A percentile compares a stretch with the other conserved stretches of the same genome.
phyloP scores from a whole-genome alignment of 495 filamentous ascomycete genomes.

The Clavariopsis aquatica region DNA sequence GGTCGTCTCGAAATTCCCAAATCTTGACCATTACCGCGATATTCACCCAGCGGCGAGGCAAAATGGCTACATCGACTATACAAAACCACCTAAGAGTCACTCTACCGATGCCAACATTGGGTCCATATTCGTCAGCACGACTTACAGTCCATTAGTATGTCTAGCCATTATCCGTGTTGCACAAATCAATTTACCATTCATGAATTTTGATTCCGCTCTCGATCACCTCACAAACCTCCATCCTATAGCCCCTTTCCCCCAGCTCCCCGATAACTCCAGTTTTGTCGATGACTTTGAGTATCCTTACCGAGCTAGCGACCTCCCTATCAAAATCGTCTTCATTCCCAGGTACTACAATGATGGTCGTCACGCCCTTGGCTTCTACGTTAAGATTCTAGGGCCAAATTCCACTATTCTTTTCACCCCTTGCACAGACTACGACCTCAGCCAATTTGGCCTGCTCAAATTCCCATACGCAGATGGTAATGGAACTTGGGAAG shows the following conservation, averaged over 20 bases:
- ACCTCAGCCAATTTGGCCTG: background rate
- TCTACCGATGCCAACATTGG: background rate
- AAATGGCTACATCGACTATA: background rate
- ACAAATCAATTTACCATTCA: conserved; percentile 17
- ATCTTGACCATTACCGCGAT: background rate
- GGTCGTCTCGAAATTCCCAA: background rate
- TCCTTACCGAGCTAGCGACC: background rate
- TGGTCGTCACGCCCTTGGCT: conserved; percentile 12
- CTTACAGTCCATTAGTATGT: conserved; percentile 10
- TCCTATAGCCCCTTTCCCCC: background rate
- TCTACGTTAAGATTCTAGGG: background rate
- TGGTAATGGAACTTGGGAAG: background rate
- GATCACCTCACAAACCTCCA: conserved; percentile 12
- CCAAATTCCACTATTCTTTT: background rate
- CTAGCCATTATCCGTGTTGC: conserved; percentile 15
- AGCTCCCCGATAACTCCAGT: background rate
- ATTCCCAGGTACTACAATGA: conserved; percentile 15
- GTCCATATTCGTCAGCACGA: background rate
- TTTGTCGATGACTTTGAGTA: conserved; percentile 1
- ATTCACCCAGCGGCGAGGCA: background rate
- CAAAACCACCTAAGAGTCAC: background rate
- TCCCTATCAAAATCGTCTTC: conserved; percentile 4
- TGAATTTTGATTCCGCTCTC: conserved; percentile 14
- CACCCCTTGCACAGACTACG: background rate
- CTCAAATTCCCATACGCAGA: background rate